phyloP scores from a whole-genome alignment of 495 filamentous ascomycete species.

The Tuber calosporum region DNA sequence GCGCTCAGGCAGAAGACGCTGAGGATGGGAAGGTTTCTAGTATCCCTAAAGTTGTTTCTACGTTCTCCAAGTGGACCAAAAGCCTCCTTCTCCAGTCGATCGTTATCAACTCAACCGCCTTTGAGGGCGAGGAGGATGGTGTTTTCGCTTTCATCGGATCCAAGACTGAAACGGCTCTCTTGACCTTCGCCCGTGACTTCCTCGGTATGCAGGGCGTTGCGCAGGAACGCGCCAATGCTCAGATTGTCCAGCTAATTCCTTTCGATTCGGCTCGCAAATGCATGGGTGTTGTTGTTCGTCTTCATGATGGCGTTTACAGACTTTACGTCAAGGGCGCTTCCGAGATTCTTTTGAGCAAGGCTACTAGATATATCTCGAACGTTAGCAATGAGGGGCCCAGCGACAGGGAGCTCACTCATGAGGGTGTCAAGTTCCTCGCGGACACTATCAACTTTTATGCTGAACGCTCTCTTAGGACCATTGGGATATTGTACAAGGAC shows the following conservation, averaged over 20 bases:
- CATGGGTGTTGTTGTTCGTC: constrained; percentile 59
- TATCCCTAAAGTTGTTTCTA: constrained; percentile 54
- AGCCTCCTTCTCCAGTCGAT: constrained; percentile 66
- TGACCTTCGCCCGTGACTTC: constrained; percentile 65
- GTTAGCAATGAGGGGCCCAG: constrained; percentile 55
- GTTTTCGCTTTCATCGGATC: constrained; percentile 70
- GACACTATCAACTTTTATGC: constrained; percentile 70
- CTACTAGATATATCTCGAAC: constrained; percentile 63
- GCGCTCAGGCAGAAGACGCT: constrained; percentile 47
- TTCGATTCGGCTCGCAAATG: constrained; percentile 65
- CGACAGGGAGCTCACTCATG: constrained; percentile 51
- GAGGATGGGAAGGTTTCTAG: constrained; percentile 44
- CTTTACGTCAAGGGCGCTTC: constrained; percentile 64
- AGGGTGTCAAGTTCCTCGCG: constrained; percentile 55
- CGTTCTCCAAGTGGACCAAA: constrained; percentile 55
- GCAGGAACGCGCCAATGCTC: constrained; percentile 63
- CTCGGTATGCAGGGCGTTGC: constrained; percentile 66
- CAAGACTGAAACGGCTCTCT: constrained; percentile 80
- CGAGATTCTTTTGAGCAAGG: constrained; percentile 63
- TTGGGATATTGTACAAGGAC: constrained; percentile 78
- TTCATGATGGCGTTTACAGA: constrained; percentile 52
- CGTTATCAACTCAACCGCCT: constrained; percentile 78
- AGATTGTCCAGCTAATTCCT: constrained; percentile 58
- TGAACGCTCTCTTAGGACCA: constrained; percentile 73
- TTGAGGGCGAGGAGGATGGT: constrained; percentile 71